A percentile compares a stretch with the other conserved stretches of the same genome.
These are phyloP conservation scores for Sicyos edulis DNA, from an alignment of 306 rosid genomes.

Conservation along the genomic window DNA sequence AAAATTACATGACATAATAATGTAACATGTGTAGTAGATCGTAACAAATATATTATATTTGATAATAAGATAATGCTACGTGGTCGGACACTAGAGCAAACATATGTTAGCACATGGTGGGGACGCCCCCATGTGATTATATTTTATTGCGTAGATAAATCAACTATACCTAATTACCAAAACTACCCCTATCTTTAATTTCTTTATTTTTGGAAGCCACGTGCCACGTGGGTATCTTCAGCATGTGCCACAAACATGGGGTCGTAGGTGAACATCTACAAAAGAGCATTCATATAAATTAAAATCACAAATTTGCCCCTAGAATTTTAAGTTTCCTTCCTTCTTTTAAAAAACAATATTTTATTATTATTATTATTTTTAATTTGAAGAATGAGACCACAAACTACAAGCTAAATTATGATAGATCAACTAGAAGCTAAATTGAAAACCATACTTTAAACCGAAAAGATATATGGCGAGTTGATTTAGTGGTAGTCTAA, in stretches of 20 bases:
- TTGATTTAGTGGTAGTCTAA: no score
- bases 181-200: neutral
- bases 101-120: constrained; percentile 12
- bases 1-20: neutral
- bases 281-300: neutral
- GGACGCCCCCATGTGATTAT: constrained; percentile 19
- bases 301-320: constrained; percentile 4
- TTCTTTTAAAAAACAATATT: no score
- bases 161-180: neutral
- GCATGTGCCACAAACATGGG: neutral
- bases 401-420: no score
- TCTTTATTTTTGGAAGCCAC: neutral
- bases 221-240: constrained; percentile 11
- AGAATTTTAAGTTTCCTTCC: no score
- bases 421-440: no score
- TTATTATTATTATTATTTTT: no score
- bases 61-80: constrained; percentile 9
- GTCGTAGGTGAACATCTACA: neutral
- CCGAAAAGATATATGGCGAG: no score
- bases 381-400: no score
- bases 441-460: no score
- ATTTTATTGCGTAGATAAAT: neutral
- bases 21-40: constrained; percentile 14
- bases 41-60: neutral
- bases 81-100: neutral